phyloP scores from a whole-genome alignment of 2,329 filamentous ascomycete genomes.

The Penicillium sp. region DNA sequence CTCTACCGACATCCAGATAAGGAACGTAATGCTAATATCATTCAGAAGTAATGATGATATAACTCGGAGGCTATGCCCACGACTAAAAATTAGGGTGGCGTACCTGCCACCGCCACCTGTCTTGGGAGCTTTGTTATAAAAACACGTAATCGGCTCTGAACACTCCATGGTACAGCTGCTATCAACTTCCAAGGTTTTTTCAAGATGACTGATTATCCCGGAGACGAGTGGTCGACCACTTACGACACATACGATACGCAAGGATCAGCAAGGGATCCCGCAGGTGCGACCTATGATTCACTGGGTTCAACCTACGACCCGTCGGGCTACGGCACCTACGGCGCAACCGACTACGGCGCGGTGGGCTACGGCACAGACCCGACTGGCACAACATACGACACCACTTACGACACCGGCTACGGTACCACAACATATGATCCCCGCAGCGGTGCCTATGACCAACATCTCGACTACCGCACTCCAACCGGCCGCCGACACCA shows the following conservation, averaged over 20 bases:
- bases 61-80: no score
- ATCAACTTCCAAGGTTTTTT: background rate
- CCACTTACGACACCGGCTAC: constrained; percentile 28
- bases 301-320: constrained; percentile 16
- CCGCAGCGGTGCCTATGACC: constrained; percentile 33
- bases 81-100: no score
- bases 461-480: constrained; percentile 36
- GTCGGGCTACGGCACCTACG: constrained; percentile 20
- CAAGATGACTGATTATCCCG: constrained; percentile 23
- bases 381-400: constrained; percentile 22
- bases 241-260: constrained; percentile 25
- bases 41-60: no score
- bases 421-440: constrained; percentile 30
- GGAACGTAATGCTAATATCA: no score
- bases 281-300: constrained; percentile 20
- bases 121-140: no score
- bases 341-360: constrained; percentile 18
- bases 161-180: no score
- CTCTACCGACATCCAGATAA: no score
- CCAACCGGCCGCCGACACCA: constrained; percentile 30
- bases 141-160: no score
- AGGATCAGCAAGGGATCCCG: constrained; percentile 27
- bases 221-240: constrained; percentile 14
- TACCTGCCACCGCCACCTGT: no score
- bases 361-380: constrained; percentile 17